Percentiles rank a stretch among this genome's conserved stretches.
Evolutionary conservation across 148 eudicot genomes (phyloP).

Genomic region (Camellia granthamiana): DNA sequence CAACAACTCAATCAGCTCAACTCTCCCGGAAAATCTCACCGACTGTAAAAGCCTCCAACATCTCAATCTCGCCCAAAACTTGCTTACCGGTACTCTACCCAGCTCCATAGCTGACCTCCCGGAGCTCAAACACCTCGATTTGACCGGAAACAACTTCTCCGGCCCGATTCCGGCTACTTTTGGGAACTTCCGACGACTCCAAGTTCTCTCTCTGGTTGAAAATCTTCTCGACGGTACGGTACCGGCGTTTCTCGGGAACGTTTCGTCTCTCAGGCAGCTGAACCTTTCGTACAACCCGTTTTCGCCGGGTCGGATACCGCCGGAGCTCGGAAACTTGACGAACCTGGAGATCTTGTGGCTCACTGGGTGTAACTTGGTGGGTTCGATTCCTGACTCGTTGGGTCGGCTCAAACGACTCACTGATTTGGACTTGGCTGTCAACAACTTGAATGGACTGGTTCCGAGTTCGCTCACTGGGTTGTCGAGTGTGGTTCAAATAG

Average conservation of each 20-base stretch:
- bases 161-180: conserved; percentile 65
- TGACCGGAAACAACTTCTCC: conserved; percentile 66
- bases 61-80: conserved; percentile 52
- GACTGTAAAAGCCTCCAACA: conserved; percentile 37
- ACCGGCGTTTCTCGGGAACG: conserved; percentile 47
- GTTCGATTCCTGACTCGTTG: conserved; percentile 66
- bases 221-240: conserved; percentile 65
- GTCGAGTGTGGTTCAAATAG: conserved; percentile 46
- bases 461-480: conserved; percentile 63
- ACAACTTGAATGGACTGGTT: conserved; percentile 41
- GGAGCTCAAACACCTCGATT: conserved; percentile 42
- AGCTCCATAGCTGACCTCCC: conserved; percentile 27
- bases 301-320: conserved; percentile 50
- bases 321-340: conserved; percentile 50
- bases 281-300: conserved; percentile 74
- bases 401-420: conserved; percentile 39
- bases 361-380: conserved; percentile 39
- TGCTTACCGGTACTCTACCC: conserved; percentile 50
- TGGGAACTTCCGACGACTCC: conserved; percentile 48
- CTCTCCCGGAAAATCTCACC: conserved; percentile 41
- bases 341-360: conserved; percentile 65
- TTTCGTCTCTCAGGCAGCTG: conserved; percentile 51
- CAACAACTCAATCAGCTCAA: conserved; percentile 53
- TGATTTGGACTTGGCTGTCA: conserved; percentile 61
- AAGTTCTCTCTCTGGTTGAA: conserved; percentile 41